Base-by-base conservation (phyloP, 2,329 filamentous ascomycete species). In the Talaromyces sp. region DNA sequence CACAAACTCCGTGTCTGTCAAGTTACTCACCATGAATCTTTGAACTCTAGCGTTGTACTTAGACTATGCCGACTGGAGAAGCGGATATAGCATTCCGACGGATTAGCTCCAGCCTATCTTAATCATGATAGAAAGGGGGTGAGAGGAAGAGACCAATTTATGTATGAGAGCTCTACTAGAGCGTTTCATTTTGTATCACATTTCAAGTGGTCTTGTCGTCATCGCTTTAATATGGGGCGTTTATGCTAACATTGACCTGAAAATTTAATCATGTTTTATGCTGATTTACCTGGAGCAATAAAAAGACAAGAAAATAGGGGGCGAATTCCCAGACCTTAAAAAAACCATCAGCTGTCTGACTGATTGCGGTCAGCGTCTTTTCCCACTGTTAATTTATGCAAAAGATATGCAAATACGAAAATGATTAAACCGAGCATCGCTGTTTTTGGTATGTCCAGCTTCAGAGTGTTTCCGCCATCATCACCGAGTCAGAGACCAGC, bases 401-500 rank as follows among this genome's bases (percentile, higher is more conserved):
- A 36, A 27, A 51, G 15, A 30, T 39, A 59, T 6, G 51, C 51
- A 27, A 32, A 25, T 30, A 62, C 39, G n/a, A 59, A 44, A 22
- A 62, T 15, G n/a, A 56, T 9, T 17, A 62, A 59, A n/a, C 56
- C 44, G 28, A 62, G 17, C 0, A 28, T 57, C 42, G 36, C 49
- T 15, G 53, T 54, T 32, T 22, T 30, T 51, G 47, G n/a, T 11
- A 49, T 9, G 7, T 28, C 17, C 27, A 39, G 47, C 13, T 9
- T 25, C 30, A 25, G 30, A 42, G 30, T 53, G 53, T 39, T 55
- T 13, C 30, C 44, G 13, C 30, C 55, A 17, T 44, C n/a, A 47
- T 60, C 61, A 62, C 65, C 65, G 63, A 76, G 70, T 77, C 73
- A 77, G 68, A 75, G 68, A 5, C 71, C 72, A 19, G 73, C 69